Evolutionary conservation across 2,329 filamentous ascomycete species (phyloP), one percentile per base, ranked within the genome.

Genomic region (Aureobasidium sp.): DNA sequence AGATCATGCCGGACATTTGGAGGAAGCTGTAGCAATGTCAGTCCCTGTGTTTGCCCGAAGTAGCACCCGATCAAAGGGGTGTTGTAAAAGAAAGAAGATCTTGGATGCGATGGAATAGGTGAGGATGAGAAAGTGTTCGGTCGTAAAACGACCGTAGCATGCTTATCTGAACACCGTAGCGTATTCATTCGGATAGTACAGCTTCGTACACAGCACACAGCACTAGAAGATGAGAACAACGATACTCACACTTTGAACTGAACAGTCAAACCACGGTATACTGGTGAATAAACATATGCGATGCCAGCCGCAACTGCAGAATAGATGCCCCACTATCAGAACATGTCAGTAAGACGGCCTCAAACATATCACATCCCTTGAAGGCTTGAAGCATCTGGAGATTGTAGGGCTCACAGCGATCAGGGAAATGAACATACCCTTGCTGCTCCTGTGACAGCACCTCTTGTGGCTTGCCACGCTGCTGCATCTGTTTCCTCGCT

Each of bases 1-100:
- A 69, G n/a, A 89, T 86, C 89, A 92, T 92, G 63, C 85, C 86
- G n/a, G 86, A 89, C 87, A 91, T 90, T 73, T 91, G 88, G 16
- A 92, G 78, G 70, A 90, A 93, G 34, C 89, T 92, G 68, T 5
- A 9, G 11, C 27, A 8, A 8, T 13, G 50, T 54, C 27, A 54
- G 50, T 37, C 5, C 3, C 13, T 37, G 30, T 30, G 7, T 30
- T 4, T 3, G 3, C 30, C 7, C 30, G 3, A 30, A n/a, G n/a
- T 7, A 30, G 7, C 4, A n/a, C n/a, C n/a, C n/a, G n/a, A n/a
- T n/a, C n/a, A n/a, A n/a, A n/a, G n/a, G n/a, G n/a, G n/a, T n/a
- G n/a, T n/a, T n/a, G n/a, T n/a, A n/a, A n/a, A n/a, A n/a, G n/a
- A n/a, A n/a, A n/a, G n/a, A n/a, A n/a, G n/a, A n/a, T n/a, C n/a